Percentiles rank a stretch among this genome's conserved stretches.
phyloP scores from a whole-genome alignment of 352 stramenopile species.

The Phytophthora capsici region DNA sequence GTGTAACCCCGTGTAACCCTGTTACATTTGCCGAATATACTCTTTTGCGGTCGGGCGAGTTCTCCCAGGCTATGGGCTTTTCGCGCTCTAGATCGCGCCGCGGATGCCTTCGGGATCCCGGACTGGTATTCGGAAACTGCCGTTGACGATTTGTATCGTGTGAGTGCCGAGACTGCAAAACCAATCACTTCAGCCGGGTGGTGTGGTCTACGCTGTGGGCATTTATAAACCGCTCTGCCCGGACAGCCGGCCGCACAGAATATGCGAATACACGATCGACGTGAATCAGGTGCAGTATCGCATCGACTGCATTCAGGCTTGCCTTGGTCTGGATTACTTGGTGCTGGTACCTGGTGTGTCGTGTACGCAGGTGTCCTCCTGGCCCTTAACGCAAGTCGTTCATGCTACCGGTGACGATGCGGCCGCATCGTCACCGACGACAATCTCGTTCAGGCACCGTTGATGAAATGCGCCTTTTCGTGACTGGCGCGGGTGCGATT shows the following conservation, averaged over 20 bases:
- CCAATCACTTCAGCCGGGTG: background rate
- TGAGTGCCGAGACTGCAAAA: background rate
- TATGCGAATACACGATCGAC: background rate
- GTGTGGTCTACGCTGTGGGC: slow-evolving; percentile 8
- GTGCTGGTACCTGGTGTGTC: slow-evolving; percentile 3
- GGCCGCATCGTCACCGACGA: slow-evolving; percentile 8
- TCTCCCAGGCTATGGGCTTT: slow-evolving; percentile 9
- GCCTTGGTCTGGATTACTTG: slow-evolving; percentile 1
- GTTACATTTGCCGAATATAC: too few species aligned
- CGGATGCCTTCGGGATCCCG: background rate
- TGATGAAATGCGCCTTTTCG: slow-evolving; percentile 1
- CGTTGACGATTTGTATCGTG: background rate
- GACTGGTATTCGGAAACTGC: background rate
- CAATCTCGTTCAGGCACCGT: background rate
- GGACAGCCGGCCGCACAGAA: background rate
- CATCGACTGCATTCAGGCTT: background rate
- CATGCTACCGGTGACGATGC: slow-evolving; percentile 7
- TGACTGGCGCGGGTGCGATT: slow-evolving; percentile 1
- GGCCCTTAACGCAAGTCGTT: slow-evolving; percentile 6
- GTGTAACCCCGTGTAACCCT: too few species aligned
- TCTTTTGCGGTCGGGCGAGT: background rate
- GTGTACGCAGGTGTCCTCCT: slow-evolving; percentile 1
- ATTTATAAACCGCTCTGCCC: background rate
- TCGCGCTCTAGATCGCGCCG: background rate
- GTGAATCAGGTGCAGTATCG: slow-evolving; percentile 6